Evolutionary conservation across 768 basidiomycete genomes (phyloP), one percentile per base, ranked within the genome.

Genomic region (Mycena leptocephala): DNA sequence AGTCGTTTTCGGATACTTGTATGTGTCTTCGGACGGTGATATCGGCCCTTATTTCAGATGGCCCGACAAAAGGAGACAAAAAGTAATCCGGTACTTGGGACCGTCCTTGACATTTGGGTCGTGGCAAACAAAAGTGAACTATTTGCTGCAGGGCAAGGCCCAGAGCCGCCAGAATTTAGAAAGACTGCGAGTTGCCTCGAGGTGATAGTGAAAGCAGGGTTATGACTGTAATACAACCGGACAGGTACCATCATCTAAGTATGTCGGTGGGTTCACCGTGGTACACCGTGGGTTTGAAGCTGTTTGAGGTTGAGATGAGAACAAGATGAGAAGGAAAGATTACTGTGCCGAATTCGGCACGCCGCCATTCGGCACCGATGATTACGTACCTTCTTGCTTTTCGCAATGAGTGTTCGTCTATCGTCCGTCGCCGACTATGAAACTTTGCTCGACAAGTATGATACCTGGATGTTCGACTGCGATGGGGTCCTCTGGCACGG

Each of bases 381-480:
- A 35, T 26, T 51, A 20, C 64, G 43, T 32, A 66, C n/a, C 20
- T 20, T 18, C 64, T 55, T 30, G 59, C 20, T 20, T 26, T 39
- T 55, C n/a, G 26, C 7, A 24, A 58, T 69, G 55, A 58, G 67
- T 32, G 35, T 8, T 28, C 68, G 55, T 61, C 63, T 65, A 58
- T 64, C 74, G 65, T 75, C 70, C 66, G 72, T 70, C 13, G 85
- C 85, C 20, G 89, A 92, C 72, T 92, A 92, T 75, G 83, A 86
- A 72, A 78, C 84, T 20, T 80, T 93, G 33, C 77, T 93, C 77
- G 87, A 91, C 79, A 88, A 90, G 81, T 97, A 95, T 83, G 97
- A 99, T 82, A 98, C 97, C 32, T 98, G 97, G 93, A 90, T 99
- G 85, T 95, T 98, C 78, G 97, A 99, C 85, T 99, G 97, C 82